Conservation (phyloP, 2,329 filamentous ascomycete species). For the Paraconiothyrium brasiliense region DNA sequence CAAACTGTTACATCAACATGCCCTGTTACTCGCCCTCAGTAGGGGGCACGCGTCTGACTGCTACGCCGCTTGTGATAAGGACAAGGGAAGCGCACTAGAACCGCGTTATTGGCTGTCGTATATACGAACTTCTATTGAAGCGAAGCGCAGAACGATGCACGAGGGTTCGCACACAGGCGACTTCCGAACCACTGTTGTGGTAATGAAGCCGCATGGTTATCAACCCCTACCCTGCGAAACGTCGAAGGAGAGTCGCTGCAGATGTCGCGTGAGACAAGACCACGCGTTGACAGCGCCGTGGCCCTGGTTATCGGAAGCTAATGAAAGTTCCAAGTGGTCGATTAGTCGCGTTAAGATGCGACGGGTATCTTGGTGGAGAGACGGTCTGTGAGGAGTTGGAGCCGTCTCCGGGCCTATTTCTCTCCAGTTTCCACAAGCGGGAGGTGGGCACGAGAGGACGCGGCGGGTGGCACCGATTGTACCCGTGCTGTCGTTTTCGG, state of each 20-base stretch:
- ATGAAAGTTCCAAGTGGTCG: background rate
- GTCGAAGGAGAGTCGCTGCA: slow-evolving; percentile 5
- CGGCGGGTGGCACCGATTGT: background rate
- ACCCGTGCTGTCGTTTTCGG: slow-evolving; percentile 7
- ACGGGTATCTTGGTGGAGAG: background rate
- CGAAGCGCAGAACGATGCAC: slow-evolving; percentile 1
- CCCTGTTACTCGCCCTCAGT: slow-evolving; percentile 1
- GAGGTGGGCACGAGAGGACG: slow-evolving; percentile 14
- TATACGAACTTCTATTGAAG: background rate
- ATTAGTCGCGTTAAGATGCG: background rate
- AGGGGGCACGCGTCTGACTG: background rate
- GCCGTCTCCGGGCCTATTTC: slow-evolving; percentile 5
- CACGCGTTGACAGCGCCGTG: slow-evolving; percentile 16
- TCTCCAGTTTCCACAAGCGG: slow-evolving; percentile 15
- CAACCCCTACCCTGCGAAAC: slow-evolving; percentile 8
- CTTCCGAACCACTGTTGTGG: slow-evolving; percentile 10
- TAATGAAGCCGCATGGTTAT: slow-evolving; percentile 9
- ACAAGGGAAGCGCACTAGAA: background rate
- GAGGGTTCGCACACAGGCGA: slow-evolving; percentile 9
- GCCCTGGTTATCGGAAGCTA: slow-evolving; percentile 20
- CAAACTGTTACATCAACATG: background rate
- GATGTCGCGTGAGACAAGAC: slow-evolving; percentile 6
- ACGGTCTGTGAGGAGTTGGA: slow-evolving; percentile 2
- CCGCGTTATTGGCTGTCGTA: background rate
- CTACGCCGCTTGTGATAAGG: slow-evolving; percentile 9